Base-by-base conservation (phyloP, 225 moss, liverwort and hornwort species). In the Polytrichum commune region DNA sequence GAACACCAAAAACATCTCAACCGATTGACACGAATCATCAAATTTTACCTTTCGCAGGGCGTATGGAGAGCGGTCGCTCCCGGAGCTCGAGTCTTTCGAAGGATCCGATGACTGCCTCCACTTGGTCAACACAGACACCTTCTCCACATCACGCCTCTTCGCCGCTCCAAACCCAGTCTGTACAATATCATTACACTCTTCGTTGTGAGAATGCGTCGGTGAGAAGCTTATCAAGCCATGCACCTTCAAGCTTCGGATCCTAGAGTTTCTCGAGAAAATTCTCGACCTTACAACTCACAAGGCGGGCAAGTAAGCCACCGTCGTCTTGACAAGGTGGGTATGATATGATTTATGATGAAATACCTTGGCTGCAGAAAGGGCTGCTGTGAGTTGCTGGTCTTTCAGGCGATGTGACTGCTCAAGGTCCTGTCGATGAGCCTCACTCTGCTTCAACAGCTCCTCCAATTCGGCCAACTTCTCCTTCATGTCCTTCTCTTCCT, bases 381-480 rank as follows among this genome's bases (percentile, higher is more conserved):
- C 69, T 63, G 81, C 73, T 54, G 81, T 80, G 55, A 84, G 79
- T 53, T 85, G 80, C 57, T 91, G 83, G 27, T 92, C 92, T 65
- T 83, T 91, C 4, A 83, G 46, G 32, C 86, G 86, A 71, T 82
- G 82, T 70, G 83, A 86, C 68, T 83, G 83, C 74, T 94, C 92
- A 29, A 98, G 83, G 58, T 92, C 92, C 56, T 79, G 85, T 62
- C 92, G 82, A 82, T 86, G 85, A 58, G 65, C 82, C 75, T 97
- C 96, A 78, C 91, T 90, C 72, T 91, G 85, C 71, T 86, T 83
- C 71, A 98, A 55, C 2, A 92, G 80, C 55, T 94, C 89, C 70
- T 92, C 85, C 54, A 93, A 64, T 69, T 92, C 94, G 22, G 79
- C 76, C 60, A 90, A 72, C 78, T 87, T 98, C 69, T 98, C 97